phyloP scores from a whole-genome alignment of 257 asterid species.

The Solanum phureja region DNA sequence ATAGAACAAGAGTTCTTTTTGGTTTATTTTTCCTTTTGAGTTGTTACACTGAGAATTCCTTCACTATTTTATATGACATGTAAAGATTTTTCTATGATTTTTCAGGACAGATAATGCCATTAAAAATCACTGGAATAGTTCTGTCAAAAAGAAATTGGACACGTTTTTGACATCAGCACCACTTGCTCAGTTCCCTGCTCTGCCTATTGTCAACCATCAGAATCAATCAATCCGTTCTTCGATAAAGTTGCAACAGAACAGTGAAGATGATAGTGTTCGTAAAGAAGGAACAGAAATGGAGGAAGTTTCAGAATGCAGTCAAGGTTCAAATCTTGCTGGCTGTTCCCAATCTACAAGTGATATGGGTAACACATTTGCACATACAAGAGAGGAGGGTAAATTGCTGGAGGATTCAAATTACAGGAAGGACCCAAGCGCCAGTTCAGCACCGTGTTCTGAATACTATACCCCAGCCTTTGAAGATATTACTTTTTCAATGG shows the following conservation, averaged over 20 bases:
- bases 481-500: conserved; percentile 28
- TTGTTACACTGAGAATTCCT: background rate
- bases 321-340: conserved; percentile 42
- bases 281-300: conserved; percentile 50
- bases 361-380: conserved; percentile 22
- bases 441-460: conserved; percentile 29
- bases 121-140: conserved; percentile 91
- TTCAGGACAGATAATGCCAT: conserved; percentile 92
- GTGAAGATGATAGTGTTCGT: conserved; percentile 52
- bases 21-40: background rate
- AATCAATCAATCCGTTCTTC: conserved; percentile 49
- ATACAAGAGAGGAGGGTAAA: conserved; percentile 25
- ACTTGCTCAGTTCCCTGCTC: conserved; percentile 67
- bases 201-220: conserved; percentile 34
- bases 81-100: conserved; percentile 12
- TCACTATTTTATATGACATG: conserved; percentile 1
- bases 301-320: conserved; percentile 90
- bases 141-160: conserved; percentile 88
- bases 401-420: conserved; percentile 29
- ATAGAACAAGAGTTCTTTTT: background rate
- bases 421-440: conserved; percentile 6
- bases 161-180: conserved; percentile 80
- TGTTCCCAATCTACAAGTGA: conserved; percentile 47
- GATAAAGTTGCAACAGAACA: conserved; percentile 57
- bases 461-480: conserved; percentile 30